Evolutionary conservation across 768 basidiomycete genomes (phyloP).

Genomic region (Termitomyces sp.): DNA sequence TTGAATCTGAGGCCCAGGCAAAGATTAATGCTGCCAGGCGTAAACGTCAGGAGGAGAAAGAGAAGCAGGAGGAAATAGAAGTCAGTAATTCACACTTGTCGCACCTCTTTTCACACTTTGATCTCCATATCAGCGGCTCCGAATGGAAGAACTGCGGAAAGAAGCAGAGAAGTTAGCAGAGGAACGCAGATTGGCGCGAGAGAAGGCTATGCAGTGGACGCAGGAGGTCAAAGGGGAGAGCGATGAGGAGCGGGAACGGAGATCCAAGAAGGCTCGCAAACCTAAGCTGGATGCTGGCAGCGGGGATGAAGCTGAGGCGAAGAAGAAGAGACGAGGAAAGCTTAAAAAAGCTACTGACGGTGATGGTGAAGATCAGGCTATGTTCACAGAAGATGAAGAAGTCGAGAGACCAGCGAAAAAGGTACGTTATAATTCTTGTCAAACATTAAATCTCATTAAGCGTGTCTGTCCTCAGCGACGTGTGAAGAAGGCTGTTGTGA

Average conservation of each 20-base stretch:
- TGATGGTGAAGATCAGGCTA: constrained; percentile 56
- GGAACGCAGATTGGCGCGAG: constrained; percentile 67
- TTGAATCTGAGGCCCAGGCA: constrained; percentile 67
- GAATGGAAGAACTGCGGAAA: constrained; percentile 57
- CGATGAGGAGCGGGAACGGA: constrained; percentile 76
- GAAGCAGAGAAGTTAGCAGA: constrained; percentile 80
- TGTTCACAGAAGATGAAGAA: constrained; percentile 73
- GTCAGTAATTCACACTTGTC: constrained; percentile 32
- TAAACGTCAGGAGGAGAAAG: constrained; percentile 75
- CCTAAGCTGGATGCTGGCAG: constrained; percentile 46
- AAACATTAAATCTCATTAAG: constrained; percentile 13
- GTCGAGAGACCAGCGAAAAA: constrained; percentile 63
- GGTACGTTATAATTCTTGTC: constrained; percentile 30
- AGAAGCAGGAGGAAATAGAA: constrained; percentile 59
- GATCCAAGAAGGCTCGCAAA: constrained; percentile 48
- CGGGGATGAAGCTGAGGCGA: constrained; percentile 59
- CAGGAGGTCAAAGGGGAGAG: constrained; percentile 62
- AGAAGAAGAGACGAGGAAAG: constrained; percentile 69
- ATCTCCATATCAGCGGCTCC: constrained; percentile 40
- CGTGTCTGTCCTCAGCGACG: constrained; percentile 28
- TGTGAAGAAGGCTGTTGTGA: constrained; percentile 69
- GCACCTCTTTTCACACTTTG: neutral
- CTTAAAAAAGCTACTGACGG: constrained; percentile 52
- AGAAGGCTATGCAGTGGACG: constrained; percentile 78
- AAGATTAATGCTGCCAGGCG: constrained; percentile 74